Evolutionary conservation across 148 eudicot genomes (phyloP), one percentile per base, ranked within the genome.

Genomic region (Chenopodium berlandieri): DNA sequence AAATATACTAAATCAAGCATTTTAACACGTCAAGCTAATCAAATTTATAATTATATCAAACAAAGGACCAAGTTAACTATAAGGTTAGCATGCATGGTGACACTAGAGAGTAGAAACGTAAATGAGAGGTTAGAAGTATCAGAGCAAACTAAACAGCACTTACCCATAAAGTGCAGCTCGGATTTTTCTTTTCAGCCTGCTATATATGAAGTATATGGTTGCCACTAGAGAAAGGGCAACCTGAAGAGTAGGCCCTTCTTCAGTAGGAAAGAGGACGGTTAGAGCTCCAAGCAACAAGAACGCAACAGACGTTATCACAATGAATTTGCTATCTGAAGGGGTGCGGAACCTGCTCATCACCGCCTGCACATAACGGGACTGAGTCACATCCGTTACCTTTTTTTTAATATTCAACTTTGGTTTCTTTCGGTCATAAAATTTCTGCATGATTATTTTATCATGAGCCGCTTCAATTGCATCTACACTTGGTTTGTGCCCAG

Each of bases 241-340:
- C 83, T 96, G 99, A 86, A 96, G 89, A 9, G 99, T 96, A 54
- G 99, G 98, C 50, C 99, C 99, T 82, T 96, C 99, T 84, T 92
- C 98, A 1, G 99, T 94, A 40, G 99, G 99, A 82, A 89, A 96
- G 80, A 94, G 91, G 54, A 92, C 84, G 75, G 99, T 92, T 25
- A 96, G 89, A 75, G 85, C 91, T 75, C 97, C 99, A 63, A 96
- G 99, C 54, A 80, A 85, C 74, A 92, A 66, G 82, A 91, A 96
- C 71, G 89, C 91, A 50, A 84, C 85, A 71, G 92, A 86, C 31
- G 99, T 91, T 52, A 82, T 84, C 56, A 90, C 72, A 70, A 90
- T 92, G 88, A 92, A 89, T 64, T 90, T 92, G 69, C 85, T 81
- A 81, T 84, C 91, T 14, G 91, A 66, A 34, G 99, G 98, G 76